Evolutionary conservation across 2,329 filamentous ascomycete species (phyloP).

Genomic region (Teratosphaeria nubilosa): DNA sequence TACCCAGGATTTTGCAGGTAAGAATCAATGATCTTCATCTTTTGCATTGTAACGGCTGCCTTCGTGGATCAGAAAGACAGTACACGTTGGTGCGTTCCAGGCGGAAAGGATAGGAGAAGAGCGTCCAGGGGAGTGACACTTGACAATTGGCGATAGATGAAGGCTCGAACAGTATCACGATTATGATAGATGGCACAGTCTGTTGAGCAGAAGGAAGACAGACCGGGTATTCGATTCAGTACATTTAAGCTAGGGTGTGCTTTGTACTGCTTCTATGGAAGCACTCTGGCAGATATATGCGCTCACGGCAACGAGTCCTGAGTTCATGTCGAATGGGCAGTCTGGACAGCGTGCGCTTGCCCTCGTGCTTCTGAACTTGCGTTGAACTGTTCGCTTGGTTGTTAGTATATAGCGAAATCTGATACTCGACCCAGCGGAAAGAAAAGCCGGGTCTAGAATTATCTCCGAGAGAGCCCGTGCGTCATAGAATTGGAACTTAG

Average conservation of each 20-base stretch:
- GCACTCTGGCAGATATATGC: neutral
- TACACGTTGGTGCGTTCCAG: neutral
- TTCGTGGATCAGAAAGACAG: neutral
- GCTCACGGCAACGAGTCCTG: neutral
- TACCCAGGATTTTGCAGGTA: neutral
- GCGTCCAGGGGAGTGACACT: neutral
- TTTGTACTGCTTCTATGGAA: neutral
- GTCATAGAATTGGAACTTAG: neutral
- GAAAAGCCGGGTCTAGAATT: neutral
- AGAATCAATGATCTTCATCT: neutral
- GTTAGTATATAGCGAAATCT: no score
- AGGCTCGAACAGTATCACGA: neutral
- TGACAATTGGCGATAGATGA: neutral
- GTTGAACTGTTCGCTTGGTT: neutral
- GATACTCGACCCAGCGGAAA: neutral
- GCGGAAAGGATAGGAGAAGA: neutral
- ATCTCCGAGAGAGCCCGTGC: neutral
- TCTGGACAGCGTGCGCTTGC: neutral
- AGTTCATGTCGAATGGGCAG: neutral
- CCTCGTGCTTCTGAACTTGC: neutral
- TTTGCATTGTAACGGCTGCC: neutral
- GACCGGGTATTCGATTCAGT: neutral
- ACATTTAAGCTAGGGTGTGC: neutral
- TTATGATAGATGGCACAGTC: neutral
- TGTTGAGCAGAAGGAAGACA: neutral